Evolutionary conservation across 2,329 filamentous ascomycete genomes (phyloP).

Genomic region (Nigrospora oryzae): DNA sequence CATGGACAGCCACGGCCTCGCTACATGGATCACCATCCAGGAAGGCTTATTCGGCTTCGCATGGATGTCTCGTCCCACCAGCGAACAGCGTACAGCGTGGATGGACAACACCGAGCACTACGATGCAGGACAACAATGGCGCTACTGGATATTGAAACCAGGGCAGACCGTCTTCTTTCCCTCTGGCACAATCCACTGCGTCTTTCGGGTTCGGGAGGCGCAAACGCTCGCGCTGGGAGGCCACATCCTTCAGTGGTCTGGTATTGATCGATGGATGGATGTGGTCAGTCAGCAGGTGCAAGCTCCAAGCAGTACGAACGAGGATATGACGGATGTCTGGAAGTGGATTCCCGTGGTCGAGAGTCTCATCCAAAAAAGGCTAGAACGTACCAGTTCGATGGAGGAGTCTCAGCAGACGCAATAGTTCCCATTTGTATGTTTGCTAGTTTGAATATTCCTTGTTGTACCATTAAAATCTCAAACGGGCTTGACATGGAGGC

Average conservation of each 20-base stretch:
- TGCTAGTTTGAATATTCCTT: too few relatives aligned
- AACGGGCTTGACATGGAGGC: too few relatives aligned
- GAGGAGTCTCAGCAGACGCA: too few relatives aligned
- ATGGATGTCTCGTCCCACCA: conserved; percentile 19
- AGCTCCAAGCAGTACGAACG: conserved; percentile 20
- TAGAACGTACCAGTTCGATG: not conserved
- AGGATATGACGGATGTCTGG: conserved; percentile 12
- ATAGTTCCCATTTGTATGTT: too few relatives aligned
- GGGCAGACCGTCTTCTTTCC: conserved; percentile 25
- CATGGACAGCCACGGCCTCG: conserved; percentile 23
- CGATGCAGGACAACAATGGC: conserved; percentile 17
- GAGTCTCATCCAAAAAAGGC: not conserved
- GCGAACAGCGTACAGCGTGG: conserved; percentile 16
- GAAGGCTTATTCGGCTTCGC: conserved; percentile 16
- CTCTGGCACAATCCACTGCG: conserved; percentile 25
- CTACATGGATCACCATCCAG: conserved; percentile 24
- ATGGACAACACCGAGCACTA: conserved; percentile 9
- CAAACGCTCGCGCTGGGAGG: conserved; percentile 23
- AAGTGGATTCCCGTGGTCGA: conserved; percentile 1
- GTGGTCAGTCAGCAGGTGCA: conserved; percentile 17
- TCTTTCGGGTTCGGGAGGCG: conserved; percentile 17
- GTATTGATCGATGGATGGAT: conserved; percentile 19
- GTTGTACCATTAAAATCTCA: too few relatives aligned
- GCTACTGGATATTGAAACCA: conserved; percentile 21
- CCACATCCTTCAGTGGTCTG: conserved; percentile 24